Conservation (phyloP, 176 grass and related monocot genomes). For the Musa beccarii region DNA sequence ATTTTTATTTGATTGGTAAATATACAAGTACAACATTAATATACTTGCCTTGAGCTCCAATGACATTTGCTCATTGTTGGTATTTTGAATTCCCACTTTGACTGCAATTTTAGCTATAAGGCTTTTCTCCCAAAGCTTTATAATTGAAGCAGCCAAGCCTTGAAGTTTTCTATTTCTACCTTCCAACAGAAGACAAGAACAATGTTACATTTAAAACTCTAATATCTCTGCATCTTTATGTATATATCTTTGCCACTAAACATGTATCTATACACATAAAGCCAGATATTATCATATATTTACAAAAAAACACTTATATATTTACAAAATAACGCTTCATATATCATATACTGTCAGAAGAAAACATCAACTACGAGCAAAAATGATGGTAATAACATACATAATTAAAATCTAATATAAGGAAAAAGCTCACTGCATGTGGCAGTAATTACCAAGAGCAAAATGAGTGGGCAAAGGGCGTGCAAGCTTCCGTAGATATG, state of each 20-base stretch:
- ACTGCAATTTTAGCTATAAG: constrained; percentile 84
- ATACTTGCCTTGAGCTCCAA: constrained; percentile 77
- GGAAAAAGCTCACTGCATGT: not conserved
- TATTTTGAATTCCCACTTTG: constrained; percentile 82
- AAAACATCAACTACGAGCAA: not conserved
- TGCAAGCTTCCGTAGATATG: constrained; percentile 69
- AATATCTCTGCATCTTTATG: not conserved
- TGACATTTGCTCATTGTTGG: constrained; percentile 63
- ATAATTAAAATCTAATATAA: not conserved
- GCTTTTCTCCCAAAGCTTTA: constrained; percentile 90
- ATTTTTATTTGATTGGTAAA: not conserved
- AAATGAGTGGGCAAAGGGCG: constrained; percentile 76
- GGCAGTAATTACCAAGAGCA: constrained; percentile 53
- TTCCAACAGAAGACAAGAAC: constrained; percentile 24
- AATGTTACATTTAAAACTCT: not conserved
- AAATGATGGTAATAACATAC: constrained; percentile 1
- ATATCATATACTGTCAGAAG: not conserved
- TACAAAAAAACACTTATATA: not conserved
- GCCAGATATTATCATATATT: no score
- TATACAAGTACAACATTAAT: constrained; percentile 1
- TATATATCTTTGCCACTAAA: no score
- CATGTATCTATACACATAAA: not conserved
- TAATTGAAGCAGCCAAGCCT: constrained; percentile 79
- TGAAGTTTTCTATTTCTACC: constrained; percentile 75
- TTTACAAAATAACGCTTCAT: not conserved